Conservation (phyloP, 1,139 yeast genomes). For the Suhomyces bribrorum region DNA sequence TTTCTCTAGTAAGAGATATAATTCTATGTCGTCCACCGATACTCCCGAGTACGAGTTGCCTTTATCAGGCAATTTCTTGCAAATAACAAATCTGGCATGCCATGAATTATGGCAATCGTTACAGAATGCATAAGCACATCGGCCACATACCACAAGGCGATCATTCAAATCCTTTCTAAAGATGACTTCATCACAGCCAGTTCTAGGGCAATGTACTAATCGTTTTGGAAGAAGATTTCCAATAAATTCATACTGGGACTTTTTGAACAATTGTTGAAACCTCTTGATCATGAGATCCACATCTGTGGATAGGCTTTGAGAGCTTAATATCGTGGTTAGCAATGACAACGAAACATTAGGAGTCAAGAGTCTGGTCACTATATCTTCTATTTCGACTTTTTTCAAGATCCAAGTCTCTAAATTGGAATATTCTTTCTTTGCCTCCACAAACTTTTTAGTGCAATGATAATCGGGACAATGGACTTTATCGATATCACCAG, state of each 20-base stretch:
- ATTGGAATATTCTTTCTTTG: conserved; percentile 24
- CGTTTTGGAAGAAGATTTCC: conserved; percentile 50
- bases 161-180: conserved; percentile 52
- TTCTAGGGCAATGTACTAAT: conserved; percentile 55
- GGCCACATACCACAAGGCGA: conserved; percentile 53
- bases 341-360: conserved; percentile 36
- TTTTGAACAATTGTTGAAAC: conserved; percentile 38
- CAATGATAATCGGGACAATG: conserved; percentile 63
- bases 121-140: conserved; percentile 62
- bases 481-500: conserved; percentile 55
- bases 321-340: conserved; percentile 30
- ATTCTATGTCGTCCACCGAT: conserved; percentile 44
- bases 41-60: conserved; percentile 34
- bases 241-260: conserved; percentile 47
- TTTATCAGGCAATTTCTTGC: conserved; percentile 32
- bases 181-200: conserved; percentile 43
- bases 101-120: conserved; percentile 61
- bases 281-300: conserved; percentile 30
- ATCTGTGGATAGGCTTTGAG: conserved; percentile 17
- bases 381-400: conserved; percentile 15
- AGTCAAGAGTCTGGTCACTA: conserved; percentile 29
- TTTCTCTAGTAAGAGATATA: conserved; percentile 32
- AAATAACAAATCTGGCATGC: conserved; percentile 59
- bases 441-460: conserved; percentile 26
- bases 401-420: conserved; percentile 23